Percentiles rank a stretch among this genome's conserved stretches.
These are phyloP conservation scores for Apiospora malaysiana DNA, from an alignment of 2,329 filamentous ascomycete genomes.

Conservation along the genomic window DNA sequence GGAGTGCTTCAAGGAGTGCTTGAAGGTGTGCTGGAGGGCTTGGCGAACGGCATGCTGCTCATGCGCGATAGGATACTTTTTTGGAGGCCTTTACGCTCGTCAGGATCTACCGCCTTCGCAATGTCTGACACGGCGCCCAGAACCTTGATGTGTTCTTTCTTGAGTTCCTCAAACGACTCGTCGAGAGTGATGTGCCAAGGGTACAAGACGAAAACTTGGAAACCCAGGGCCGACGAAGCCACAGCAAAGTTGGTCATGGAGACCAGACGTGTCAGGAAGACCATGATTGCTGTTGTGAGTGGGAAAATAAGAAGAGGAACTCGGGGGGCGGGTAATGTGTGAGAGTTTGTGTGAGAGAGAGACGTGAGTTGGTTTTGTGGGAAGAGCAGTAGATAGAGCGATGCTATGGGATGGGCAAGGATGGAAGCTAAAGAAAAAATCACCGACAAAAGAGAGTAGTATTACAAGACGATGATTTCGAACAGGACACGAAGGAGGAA, in stretches of 20 bases:
- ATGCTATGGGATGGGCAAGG: slow-evolving; percentile 7
- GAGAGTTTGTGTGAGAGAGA: neutral
- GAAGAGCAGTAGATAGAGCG: slow-evolving; percentile 1
- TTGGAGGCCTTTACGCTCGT: slow-evolving; percentile 37
- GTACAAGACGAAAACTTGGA: slow-evolving; percentile 74
- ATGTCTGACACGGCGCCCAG: slow-evolving; percentile 43
- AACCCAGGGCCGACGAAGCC: slow-evolving; percentile 67
- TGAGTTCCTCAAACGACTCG: slow-evolving; percentile 63
- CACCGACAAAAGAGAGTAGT: slow-evolving; percentile 14
- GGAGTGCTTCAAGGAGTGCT: neutral
- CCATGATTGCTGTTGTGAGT: slow-evolving; percentile 13
- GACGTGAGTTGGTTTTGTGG: neutral
- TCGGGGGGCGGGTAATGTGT: neutral
- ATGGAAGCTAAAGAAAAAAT: slow-evolving; percentile 14
- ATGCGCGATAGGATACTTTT: slow-evolving; percentile 35
- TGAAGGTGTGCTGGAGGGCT: neutral
- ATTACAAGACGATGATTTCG: slow-evolving; percentile 7
- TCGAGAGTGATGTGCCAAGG: slow-evolving; percentile 73
- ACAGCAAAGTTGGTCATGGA: slow-evolving; percentile 71
- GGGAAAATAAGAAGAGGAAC: neutral
- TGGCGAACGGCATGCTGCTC: slow-evolving; percentile 24
- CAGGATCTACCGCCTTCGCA: slow-evolving; percentile 38
- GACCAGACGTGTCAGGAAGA: slow-evolving; percentile 50
- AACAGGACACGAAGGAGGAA: neutral
- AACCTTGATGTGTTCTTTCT: slow-evolving; percentile 60